Percentiles rank a stretch among this genome's conserved stretches.
Evolutionary conservation across 495 filamentous ascomycete genomes (phyloP).

Genomic region (Lasiosphaeria miniovina): DNA sequence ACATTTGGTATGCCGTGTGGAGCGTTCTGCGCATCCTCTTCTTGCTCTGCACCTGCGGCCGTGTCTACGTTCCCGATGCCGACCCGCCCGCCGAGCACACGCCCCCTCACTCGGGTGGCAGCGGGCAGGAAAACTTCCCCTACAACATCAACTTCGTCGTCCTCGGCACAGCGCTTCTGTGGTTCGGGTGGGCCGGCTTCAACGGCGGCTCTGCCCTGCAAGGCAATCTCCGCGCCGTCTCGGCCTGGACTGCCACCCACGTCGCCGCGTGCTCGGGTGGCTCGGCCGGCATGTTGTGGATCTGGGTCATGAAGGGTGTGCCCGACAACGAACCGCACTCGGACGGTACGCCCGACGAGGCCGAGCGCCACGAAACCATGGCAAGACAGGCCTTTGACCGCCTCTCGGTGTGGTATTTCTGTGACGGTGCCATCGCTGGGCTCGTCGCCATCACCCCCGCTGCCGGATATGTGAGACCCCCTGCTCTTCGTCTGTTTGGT

Average conservation of each 20-base stretch:
- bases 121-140: constrained; percentile 26
- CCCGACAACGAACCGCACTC: constrained; percentile 44
- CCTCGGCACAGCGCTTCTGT: constrained; percentile 85
- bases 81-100: not conserved
- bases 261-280: constrained; percentile 77
- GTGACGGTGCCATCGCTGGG: constrained; percentile 82
- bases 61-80: not conserved
- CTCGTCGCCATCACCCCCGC: constrained; percentile 83
- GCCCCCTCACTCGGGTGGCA: not conserved
- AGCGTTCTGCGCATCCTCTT: constrained; percentile 5
- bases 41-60: constrained; percentile 2
- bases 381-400: constrained; percentile 58
- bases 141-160: constrained; percentile 94
- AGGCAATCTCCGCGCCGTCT: constrained; percentile 81
- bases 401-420: constrained; percentile 91
- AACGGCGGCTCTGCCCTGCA: constrained; percentile 91
- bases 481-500: not conserved
- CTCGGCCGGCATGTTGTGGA: constrained; percentile 55
- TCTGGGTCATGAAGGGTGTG: constrained; percentile 12
- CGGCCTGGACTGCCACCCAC: constrained; percentile 91
- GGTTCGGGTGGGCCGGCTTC: constrained; percentile 97
- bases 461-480: constrained; percentile 66
- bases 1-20: constrained; percentile 8
- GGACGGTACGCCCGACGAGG: not conserved
- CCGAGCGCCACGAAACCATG: not conserved